Percentiles rank a stretch among this genome's conserved stretches.
phyloP scores from a whole-genome alignment of 208 protist genomes.

The Strigomonas culicis region DNA sequence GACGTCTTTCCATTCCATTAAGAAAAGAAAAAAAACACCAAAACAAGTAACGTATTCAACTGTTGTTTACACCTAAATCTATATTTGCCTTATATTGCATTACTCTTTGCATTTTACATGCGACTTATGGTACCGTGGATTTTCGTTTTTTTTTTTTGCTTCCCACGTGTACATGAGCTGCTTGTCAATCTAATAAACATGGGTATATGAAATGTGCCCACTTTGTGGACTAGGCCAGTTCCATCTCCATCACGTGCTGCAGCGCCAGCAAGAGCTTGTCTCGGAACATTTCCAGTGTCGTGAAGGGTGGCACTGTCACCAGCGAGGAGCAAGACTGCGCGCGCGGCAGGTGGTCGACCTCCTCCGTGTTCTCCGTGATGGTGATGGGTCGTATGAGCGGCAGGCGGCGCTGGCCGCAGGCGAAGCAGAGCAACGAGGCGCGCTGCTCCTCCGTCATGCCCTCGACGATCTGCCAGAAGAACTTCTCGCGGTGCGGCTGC shows the following conservation, averaged over 20 bases:
- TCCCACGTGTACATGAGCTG: background rate
- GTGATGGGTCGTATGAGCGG: constrained; percentile 74
- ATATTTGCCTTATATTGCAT: background rate
- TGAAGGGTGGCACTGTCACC: constrained; percentile 80
- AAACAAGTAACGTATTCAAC: background rate
- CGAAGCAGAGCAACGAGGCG: constrained; percentile 83
- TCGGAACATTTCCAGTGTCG: constrained; percentile 67
- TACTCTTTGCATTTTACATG: constrained; percentile 4
- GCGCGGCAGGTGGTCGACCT: constrained; percentile 74
- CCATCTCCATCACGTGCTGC: constrained; percentile 88
- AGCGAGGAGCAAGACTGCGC: constrained; percentile 90
- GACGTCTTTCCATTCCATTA: background rate
- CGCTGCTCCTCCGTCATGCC: constrained; percentile 77
- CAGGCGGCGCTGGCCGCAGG: constrained; percentile 77
- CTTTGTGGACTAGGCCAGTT: constrained; percentile 36
- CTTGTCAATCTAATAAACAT: background rate
- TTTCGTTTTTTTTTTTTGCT: background rate
- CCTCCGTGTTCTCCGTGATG: constrained; percentile 75
- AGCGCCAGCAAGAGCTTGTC: constrained; percentile 77
- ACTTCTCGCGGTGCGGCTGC: constrained; percentile 36
- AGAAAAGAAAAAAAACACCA: constrained; percentile 1
- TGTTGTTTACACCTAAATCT: background rate
- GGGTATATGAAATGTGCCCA: background rate
- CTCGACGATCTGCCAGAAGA: constrained; percentile 86
- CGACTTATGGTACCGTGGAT: background rate